These are phyloP conservation scores for Exserohilum rostratum DNA, from an alignment of 2,329 filamentous ascomycete genomes.

Conservation along the genomic window DNA sequence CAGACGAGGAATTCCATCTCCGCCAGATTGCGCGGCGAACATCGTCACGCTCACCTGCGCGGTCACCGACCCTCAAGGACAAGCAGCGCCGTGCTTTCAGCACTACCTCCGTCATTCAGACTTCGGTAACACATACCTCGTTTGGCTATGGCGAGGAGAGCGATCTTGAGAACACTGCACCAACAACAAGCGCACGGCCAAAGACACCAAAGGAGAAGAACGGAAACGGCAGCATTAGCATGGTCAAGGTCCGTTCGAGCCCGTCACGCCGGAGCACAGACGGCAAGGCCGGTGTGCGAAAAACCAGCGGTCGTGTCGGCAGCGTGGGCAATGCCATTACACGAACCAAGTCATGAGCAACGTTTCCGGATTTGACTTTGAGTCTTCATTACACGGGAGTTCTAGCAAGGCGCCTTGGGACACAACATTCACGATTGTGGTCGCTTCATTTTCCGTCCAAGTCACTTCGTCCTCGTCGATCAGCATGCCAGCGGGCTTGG, in stretches of 20 bases:
- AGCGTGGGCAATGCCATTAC: slow-evolving; percentile 48
- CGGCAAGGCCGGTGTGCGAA: slow-evolving; percentile 56
- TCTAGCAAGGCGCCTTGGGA: slow-evolving; percentile 12
- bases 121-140: slow-evolving; percentile 43
- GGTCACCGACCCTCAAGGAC: slow-evolving; percentile 63
- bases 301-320: slow-evolving; percentile 59
- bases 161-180: slow-evolving; percentile 54
- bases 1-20: slow-evolving; percentile 82
- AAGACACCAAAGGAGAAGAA: slow-evolving; percentile 54
- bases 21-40: slow-evolving; percentile 67
- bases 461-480: slow-evolving; percentile 19
- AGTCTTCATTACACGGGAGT: slow-evolving; percentile 16
- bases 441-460: slow-evolving; percentile 16
- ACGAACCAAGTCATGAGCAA: slow-evolving; percentile 38
- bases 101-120: slow-evolving; percentile 65
- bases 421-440: slow-evolving; percentile 5
- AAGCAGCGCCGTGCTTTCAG: slow-evolving; percentile 74
- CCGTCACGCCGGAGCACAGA: slow-evolving; percentile 55
- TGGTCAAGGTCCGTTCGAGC: slow-evolving; percentile 54
- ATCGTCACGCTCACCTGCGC: slow-evolving; percentile 65
- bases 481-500: slow-evolving; percentile 14
- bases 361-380: slow-evolving; percentile 10
- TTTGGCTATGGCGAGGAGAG: slow-evolving; percentile 51
- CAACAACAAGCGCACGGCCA: slow-evolving; percentile 42
- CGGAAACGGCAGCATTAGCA: slow-evolving; percentile 52